Base-by-base conservation (phyloP, 768 basidiomycete genomes). In the Astraeus odoratus region DNA sequence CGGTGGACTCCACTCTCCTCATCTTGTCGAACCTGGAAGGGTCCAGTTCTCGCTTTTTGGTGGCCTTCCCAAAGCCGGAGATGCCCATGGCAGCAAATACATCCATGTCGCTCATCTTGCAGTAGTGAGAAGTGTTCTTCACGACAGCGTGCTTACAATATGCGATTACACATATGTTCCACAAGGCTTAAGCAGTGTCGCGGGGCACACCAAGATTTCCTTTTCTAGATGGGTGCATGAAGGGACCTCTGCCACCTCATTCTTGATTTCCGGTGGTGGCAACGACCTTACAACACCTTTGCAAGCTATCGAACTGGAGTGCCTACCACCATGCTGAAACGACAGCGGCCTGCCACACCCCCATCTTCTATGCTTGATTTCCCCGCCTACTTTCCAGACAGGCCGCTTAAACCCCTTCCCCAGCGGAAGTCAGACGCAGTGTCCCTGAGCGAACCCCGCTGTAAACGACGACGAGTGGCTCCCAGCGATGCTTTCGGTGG, bases 11-110 rank as follows among this genome's bases (percentile, higher is more conserved):
- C 38, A 65, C 69, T 39, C 83, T 74, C 65, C 80, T 86, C 61
- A 72, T 81, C 64, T 80, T 86, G 65, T 88, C 84, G 51, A 90
- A 87, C 48, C 86, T 70, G n/a, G 73, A 61, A n/a, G 83, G 80
- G 59, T 88, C 83, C 18, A 89, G 73, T 58, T 76, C 66, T 50
- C 73, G 79, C 66, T 80, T 81, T 61, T 79, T 75, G 20, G 67
- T 57, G 35, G 80, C 65, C 67, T 90, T 92, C 20, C 90, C 90
- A 58, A 93, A 93, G 19, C 85, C 85, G 55, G 78, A 55, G 46
- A 92, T 86, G 5, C 89, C 89, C 83, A 93, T 90, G 9, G 83
- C 78, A 2, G 83, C 80, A 55, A 90, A 75, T 16, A 90, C 66
- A 49, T 89, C 86, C 67, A 74, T 72, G 63, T 81, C 77, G 20